Evolutionary conservation across 352 stramenopile species (phyloP).

Genomic region (Phytophthora sansomeana): DNA sequence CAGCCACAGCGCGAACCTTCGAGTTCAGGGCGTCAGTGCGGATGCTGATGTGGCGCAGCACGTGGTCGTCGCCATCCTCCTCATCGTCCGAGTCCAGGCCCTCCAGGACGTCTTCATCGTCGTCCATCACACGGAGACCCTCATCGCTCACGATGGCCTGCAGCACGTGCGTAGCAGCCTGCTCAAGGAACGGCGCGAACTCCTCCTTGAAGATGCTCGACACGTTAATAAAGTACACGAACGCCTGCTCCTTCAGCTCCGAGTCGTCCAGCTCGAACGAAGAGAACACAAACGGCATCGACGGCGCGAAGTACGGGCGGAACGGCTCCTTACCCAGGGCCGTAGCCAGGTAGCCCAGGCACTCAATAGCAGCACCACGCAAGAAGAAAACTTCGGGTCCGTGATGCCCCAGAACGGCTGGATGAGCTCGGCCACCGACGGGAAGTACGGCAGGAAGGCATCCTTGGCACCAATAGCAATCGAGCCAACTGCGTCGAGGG

Average conservation of each 20-base stretch:
- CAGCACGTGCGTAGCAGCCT: slow-evolving; percentile 75
- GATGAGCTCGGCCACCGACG: slow-evolving; percentile 86
- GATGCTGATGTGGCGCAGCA: slow-evolving; percentile 86
- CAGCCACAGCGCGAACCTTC: slow-evolving; percentile 83
- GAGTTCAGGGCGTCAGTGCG: slow-evolving; percentile 87
- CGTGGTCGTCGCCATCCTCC: slow-evolving; percentile 74
- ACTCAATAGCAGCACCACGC: slow-evolving; percentile 96
- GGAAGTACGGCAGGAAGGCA: slow-evolving; percentile 97
- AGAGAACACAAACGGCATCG: slow-evolving; percentile 96
- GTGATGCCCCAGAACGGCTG: slow-evolving; percentile 92
- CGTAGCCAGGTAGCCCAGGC: slow-evolving; percentile 98
- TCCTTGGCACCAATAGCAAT: slow-evolving; percentile 97
- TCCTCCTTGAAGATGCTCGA: slow-evolving; percentile 98
- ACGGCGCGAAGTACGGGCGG: slow-evolving; percentile 93
- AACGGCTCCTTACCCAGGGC: slow-evolving; percentile 96
- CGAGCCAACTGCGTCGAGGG: slow-evolving; percentile 95
- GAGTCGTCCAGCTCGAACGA: slow-evolving; percentile 94
- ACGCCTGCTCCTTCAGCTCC: slow-evolving; percentile 98
- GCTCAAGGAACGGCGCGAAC: slow-evolving; percentile 94
- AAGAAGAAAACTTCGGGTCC: slow-evolving; percentile 95
- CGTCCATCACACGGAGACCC: slow-evolving; percentile 72
- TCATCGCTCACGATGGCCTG: slow-evolving; percentile 81
- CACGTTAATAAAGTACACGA: slow-evolving; percentile 98
- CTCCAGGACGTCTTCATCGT: slow-evolving; percentile 78
- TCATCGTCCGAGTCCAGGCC: slow-evolving; percentile 85